Evolutionary conservation across 116 monocot genomes (phyloP), one percentile per base, ranked within the genome.

Genomic region (Papilionanthe hybrid): DNA sequence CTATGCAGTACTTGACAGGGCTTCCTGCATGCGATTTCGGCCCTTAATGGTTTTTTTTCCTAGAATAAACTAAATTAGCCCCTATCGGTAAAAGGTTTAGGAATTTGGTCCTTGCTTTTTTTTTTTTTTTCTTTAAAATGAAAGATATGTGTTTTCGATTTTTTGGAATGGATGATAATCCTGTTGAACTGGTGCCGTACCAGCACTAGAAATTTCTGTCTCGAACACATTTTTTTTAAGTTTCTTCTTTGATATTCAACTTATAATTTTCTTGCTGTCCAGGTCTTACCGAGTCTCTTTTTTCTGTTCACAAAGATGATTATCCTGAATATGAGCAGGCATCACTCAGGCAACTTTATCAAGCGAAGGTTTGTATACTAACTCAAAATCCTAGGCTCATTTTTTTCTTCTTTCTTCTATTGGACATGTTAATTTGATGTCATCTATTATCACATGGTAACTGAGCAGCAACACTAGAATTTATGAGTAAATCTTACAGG

Each of bases 251-350:
- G 6, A 23, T 63, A 17, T 17, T 17, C 17, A 13, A 49, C 17
- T 17, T 7, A 23, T 23, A 63, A 63, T 63, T 22, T 63, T 63
- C 12, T 63, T 63, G 25, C 63, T 63, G 7, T 63, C 28, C 89
- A 99, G 99, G 99, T 58, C 89, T 99, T 41, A 95, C 93, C 4
- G 99, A 99, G 86, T 95, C 99, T 42, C 76, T 99, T 28, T 99
- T 95, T 92, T 65, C 87, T 83, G 71, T 81, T 63, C 90, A 93
- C 83, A 99, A 95, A 83, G 99, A 99, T 75, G 95, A 93, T 44
- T 99, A 95, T 81, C 86, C 86, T 78, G 99, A 99, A 79, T 85
- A 95, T 85, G 99, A 99, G 83, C 99, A 99, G 78, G 95, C 93
- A 57, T 99, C 99, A 32, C 90, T 95, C 53, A 88, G 79, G 50